Percentiles rank a stretch among this genome's conserved stretches.
These are phyloP conservation scores for Yarrowia keelungensis DNA, from an alignment of 805 yeast genomes.

Conservation along the genomic window DNA sequence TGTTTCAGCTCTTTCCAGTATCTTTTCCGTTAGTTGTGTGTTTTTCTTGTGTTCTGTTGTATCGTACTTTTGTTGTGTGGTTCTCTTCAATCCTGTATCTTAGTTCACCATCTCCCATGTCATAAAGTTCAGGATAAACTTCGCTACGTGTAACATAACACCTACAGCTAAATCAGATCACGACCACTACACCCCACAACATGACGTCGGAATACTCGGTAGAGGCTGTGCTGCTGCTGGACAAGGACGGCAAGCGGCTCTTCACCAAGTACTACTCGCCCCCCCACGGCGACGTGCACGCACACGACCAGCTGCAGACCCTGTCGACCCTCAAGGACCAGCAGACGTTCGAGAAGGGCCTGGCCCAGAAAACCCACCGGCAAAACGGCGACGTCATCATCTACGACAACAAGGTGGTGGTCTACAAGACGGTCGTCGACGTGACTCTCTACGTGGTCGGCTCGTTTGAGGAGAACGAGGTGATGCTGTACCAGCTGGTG, in stretches of 20 bases:
- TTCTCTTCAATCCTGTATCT: not conserved
- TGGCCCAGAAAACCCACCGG: conserved; percentile 79
- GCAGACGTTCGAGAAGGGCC: conserved; percentile 71
- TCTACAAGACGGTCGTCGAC: conserved; percentile 87
- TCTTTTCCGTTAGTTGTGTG: not conserved
- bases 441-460: conserved; percentile 75
- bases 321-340: conserved; percentile 64
- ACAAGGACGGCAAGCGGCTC: conserved; percentile 78
- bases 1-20: no score
- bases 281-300: conserved; percentile 55
- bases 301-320: conserved; percentile 42
- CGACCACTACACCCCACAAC: conserved; percentile 46
- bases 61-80: not conserved
- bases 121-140: conserved; percentile 1
- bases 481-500: conserved; percentile 74
- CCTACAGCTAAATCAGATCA: not conserved
- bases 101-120: no score
- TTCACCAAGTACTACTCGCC: conserved; percentile 84
- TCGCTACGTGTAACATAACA: conserved; percentile 34
- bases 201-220: conserved; percentile 67
- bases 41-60: not conserved
- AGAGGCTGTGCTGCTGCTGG: conserved; percentile 80
- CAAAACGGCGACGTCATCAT: conserved; percentile 80
- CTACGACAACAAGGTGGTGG: conserved; percentile 77
- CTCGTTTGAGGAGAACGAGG: conserved; percentile 82